Evolutionary conservation across 73 alveolate genomes (phyloP).

Genomic region (Uronychia binucleata): DNA sequence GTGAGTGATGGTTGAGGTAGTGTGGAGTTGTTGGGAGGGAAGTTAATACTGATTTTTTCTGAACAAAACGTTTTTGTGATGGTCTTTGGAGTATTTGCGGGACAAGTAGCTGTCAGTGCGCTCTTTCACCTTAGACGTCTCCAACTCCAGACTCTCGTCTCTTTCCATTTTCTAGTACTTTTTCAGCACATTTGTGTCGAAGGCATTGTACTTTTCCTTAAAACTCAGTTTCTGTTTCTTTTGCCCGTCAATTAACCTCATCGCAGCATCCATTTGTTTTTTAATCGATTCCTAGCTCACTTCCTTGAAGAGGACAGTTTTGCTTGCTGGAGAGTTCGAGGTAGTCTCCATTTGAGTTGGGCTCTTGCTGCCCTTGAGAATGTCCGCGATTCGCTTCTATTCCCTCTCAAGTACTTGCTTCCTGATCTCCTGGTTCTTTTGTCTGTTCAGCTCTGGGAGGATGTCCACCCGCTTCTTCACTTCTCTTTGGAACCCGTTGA

Average conservation of each 20-base stretch:
- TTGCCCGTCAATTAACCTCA: too few species aligned
- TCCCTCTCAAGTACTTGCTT: background rate
- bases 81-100: background rate
- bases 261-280: background rate
- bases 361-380: background rate
- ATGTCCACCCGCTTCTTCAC: background rate
- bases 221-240: background rate
- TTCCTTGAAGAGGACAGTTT: background rate
- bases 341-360: background rate
- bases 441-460: background rate
- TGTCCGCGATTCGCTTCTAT: background rate
- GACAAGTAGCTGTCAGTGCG: background rate
- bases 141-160: background rate
- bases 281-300: background rate
- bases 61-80: background rate
- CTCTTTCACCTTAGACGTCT: background rate
- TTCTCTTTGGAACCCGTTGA: background rate
- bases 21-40: too few species aligned
- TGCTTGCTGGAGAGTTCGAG: background rate
- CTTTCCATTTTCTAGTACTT: background rate
- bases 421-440: background rate
- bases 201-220: background rate
- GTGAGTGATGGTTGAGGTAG: too few species aligned
- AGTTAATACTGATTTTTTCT: background rate
- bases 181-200: background rate